Evolutionary conservation across 2,329 filamentous ascomycete genomes (phyloP), one percentile per base, ranked within the genome.

Genomic region (Graphilbum fragrans): DNA sequence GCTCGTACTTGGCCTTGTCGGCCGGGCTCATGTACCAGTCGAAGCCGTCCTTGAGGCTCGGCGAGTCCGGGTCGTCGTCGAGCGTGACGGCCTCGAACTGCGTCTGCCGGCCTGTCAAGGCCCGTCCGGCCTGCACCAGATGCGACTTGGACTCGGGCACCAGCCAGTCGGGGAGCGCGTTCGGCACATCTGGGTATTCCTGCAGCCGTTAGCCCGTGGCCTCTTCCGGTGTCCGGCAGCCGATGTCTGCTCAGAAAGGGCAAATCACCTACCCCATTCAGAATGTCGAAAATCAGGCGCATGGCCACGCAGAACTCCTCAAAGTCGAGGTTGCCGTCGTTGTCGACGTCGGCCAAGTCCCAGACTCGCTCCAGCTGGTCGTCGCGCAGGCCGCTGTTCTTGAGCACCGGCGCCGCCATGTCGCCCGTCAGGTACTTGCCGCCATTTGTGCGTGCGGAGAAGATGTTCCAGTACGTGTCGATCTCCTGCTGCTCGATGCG

Each of bases 241-340:
- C n/a, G n/a, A n/a, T n/a, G n/a, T n/a, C n/a, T n/a, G n/a, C n/a
- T n/a, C n/a, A n/a, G n/a, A n/a, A n/a, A n/a, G n/a, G n/a, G n/a
- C n/a, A n/a, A 31, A 7, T 5, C n/a, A 65, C 74, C 47, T 71
- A 93, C 86, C 53, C 92, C 92, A 56, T 98, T 98, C 53, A 98
- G 80, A 50, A 96, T 68, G 60, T 98, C 92, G 61, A 96, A 98
- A 54, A 96, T 95, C 55, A 98, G 69, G 56, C 92, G 78, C 92
- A 98, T 98, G 32, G 88, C 92, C 44, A 98, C 92, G 62, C 92
- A 98, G 61, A 98, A 98, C 70, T 98, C 92, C 66, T 98, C 92
- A 67, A 98, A 98, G 64, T 98, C 92, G 41, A 98, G 71, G 62
- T 93, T 93, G 48, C 92, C 92, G 66, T 98, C 92, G 53, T 88